A percentile compares a stretch with the other conserved stretches of the same genome.
These are phyloP conservation scores for Plantago coronopus DNA, from an alignment of 305 asterid genomes.

Conservation along the genomic window DNA sequence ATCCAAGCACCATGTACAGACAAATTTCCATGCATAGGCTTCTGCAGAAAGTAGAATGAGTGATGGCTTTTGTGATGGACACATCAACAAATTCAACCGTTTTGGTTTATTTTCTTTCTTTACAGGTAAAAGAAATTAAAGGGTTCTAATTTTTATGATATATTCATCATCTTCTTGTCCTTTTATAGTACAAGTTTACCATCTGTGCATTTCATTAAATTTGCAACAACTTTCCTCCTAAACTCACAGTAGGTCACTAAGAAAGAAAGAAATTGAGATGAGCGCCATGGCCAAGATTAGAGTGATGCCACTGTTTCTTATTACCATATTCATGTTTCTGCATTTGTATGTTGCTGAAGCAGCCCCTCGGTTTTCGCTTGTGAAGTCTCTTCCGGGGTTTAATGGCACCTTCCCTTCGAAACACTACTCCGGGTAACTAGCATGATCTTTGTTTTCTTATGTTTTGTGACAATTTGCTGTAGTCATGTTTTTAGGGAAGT, in stretches of 20 bases:
- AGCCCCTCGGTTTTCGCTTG: constrained; percentile 38
- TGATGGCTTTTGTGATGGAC: background rate
- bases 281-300: constrained; percentile 27
- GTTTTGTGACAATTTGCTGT: background rate
- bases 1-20: background rate
- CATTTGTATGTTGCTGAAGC: constrained; percentile 28
- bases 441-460: constrained; percentile 1
- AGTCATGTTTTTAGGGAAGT: background rate
- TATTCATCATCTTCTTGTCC: background rate
- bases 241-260: background rate
- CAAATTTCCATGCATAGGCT: background rate
- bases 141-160: background rate
- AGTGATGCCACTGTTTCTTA: constrained; percentile 8
- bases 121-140: background rate
- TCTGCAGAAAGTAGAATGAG: background rate
- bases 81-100: background rate
- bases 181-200: background rate
- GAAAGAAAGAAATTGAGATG: constrained; percentile 7
- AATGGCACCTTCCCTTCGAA: constrained; percentile 54
- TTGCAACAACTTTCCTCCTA: background rate
- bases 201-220: background rate
- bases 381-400: constrained; percentile 51
- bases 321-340: constrained; percentile 28
- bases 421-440: constrained; percentile 50
- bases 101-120: background rate